Evolutionary conservation across 495 filamentous ascomycete genomes (phyloP), one percentile per base, ranked within the genome.

Genomic region (Trichoderma reesei): DNA sequence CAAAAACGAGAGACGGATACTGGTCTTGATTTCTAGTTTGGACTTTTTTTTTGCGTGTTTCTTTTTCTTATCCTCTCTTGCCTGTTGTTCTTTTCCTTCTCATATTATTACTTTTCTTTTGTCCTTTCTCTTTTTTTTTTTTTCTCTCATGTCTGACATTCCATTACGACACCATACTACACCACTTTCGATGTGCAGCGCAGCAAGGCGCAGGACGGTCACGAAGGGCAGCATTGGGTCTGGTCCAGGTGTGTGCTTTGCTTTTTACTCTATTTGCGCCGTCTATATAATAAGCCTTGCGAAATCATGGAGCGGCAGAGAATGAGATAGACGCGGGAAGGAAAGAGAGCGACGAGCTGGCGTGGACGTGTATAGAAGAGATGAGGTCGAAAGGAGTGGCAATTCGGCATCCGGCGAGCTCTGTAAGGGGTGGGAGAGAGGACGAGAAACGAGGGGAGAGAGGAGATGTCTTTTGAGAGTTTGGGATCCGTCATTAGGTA

Each of bases 231-330:
- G 41, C 61, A 63, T 63, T 63, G 61, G 61, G 61, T 63, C 61
- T 42, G 61, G 38, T 63, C 61, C 41, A 31, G 61, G 39, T 41
- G 39, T 41, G 39, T 63, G 41, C 41, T 63, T 42, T 63, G 31
- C 61, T 63, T 63, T 63, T 46, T 63, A 42, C 51, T 56, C 31
- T 56, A 34, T 63, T 46, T 63, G 31, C 38, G 14, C 61, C 31
- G 61, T 63, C 61, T 63, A 34, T 63, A 63, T 63, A 63, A 63
- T 63, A 63, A 63, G 61, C 48, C 31, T 56, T 56, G 51, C 51
- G 51, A 56, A 54, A 56, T 56, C 51, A 56, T 56, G 51, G 26
- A 56, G 51, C 34, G 51, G 51, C 18, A 26, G 51, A 56, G 31
- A 34, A 56, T 31, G 51, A 56, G 26, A 56, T 56, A 56, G 51